These are phyloP conservation scores for Leonotis leonurus DNA, from an alignment of 257 asterid species.

Conservation along the genomic window DNA sequence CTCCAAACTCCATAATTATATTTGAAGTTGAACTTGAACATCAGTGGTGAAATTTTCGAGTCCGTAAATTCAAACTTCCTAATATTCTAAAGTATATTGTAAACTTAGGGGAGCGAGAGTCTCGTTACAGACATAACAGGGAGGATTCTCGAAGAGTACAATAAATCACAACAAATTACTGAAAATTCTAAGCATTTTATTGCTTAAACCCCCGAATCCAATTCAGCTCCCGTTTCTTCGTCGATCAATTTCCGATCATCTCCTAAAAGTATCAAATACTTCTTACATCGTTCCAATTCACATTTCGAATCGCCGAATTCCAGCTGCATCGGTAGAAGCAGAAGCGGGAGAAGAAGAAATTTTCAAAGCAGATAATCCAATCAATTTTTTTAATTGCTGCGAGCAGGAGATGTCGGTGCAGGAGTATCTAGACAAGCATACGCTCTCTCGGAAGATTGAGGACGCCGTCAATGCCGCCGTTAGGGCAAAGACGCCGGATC, in stretches of 20 bases:
- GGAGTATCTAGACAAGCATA: conserved; percentile 83
- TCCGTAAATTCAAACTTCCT: too few relatives aligned
- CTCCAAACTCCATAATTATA: too few relatives aligned
- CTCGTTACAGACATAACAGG: too few relatives aligned
- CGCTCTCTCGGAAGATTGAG: conserved; percentile 88
- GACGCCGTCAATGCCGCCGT: conserved; percentile 99
- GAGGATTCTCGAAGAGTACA: too few relatives aligned
- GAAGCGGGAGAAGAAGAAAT: conserved; percentile 2
- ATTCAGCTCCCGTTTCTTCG: conserved; percentile 6
- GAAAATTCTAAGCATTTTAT: too few relatives aligned
- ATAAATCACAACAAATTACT: too few relatives aligned
- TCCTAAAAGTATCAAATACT: background rate
- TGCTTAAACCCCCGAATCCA: conserved; percentile 10
- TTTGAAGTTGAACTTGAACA: too few relatives aligned
- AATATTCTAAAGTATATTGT: too few relatives aligned
- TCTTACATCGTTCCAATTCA: background rate
- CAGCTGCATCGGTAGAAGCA: background rate
- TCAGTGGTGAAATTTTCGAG: too few relatives aligned
- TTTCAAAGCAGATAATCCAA: background rate
- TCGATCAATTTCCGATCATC: conserved; percentile 14
- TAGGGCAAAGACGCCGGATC: conserved; percentile 87
- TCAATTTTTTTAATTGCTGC: background rate
- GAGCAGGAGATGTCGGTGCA: conserved; percentile 72
- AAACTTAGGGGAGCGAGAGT: too few relatives aligned
- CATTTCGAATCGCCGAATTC: too few relatives aligned